Evolutionary conservation across 257 asterid species (phyloP), one percentile per base, ranked within the genome.

Genomic region (Przewalskia tangutica): DNA sequence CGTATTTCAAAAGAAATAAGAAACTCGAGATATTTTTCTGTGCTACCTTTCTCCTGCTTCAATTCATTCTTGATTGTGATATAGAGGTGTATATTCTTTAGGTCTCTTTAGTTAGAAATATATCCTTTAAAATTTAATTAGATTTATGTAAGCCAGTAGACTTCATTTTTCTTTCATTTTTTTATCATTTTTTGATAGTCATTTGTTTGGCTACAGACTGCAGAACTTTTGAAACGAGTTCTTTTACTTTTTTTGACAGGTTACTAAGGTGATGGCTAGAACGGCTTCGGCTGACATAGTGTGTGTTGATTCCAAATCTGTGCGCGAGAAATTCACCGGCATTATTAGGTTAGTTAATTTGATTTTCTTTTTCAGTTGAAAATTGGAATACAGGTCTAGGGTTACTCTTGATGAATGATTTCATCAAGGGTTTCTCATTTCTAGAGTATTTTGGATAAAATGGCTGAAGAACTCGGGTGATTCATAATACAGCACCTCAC

Each of bases 251-350:
- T 34, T 79, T 53, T 86, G 86, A 40, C 88, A 95, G 99, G 90
- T 95, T 64, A 95, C 97, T 12, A 95, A 91, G 81, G 99, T 93
- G 86, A 95, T 95, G 99, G 89, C 98, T 42, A 91, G 89, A 87
- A 90, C 92, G 90, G 97, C 97, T 83, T 89, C 98, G 1, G 93
- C 90, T 14, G 97, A 93, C 88, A 93, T 95, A 79, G 86, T 92
- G 86, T 93, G 99, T 55, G 95, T 95, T 10, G 97, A 97, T 75
- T 88, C 95, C 87, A 91, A 93, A 85, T 92, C 97, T 44, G 94
- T 92, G n/a, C 85, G 89, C 83, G 97, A 94, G 81, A 91, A 91
- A 75, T 95, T 95, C 83, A 86, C 98, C 0, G 98, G 97, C 89
- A 92, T 81, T 77, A 95, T 95, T 76, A 91, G 99, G 98, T 95